These are phyloP conservation scores for Podosphaera xanthii DNA, from an alignment of 2,329 filamentous ascomycete genomes.

Conservation along the genomic window DNA sequence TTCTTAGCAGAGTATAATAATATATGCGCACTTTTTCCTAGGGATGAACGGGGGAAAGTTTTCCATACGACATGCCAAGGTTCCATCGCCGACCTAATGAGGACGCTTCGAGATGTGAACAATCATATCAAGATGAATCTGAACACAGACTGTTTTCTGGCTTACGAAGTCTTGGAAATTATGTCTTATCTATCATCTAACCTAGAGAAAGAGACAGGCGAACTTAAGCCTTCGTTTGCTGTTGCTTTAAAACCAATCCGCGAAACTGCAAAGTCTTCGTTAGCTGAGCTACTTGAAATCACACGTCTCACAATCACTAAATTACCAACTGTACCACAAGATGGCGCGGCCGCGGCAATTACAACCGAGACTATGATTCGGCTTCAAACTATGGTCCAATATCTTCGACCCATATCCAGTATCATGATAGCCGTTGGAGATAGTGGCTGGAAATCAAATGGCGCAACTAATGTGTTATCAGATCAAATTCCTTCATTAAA, in stretches of 20 bases:
- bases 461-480: constrained; percentile 29
- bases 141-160: constrained; percentile 77
- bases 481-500: constrained; percentile 47
- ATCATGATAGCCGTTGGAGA: constrained; percentile 85
- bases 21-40: constrained; percentile 64
- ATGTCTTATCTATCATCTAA: constrained; percentile 58
- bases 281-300: constrained; percentile 67
- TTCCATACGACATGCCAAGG: constrained; percentile 59
- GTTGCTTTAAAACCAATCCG: constrained; percentile 74
- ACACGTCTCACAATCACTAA: constrained; percentile 44
- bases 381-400: constrained; percentile 67
- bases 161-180: constrained; percentile 86
- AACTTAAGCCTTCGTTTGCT: constrained; percentile 61
- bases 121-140: constrained; percentile 70
- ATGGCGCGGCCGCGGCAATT: constrained; percentile 57
- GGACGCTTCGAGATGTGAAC: constrained; percentile 75
- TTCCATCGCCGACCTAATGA: constrained; percentile 58
- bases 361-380: constrained; percentile 71
- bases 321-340: constrained; percentile 46
- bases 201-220: constrained; percentile 61
- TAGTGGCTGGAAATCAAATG: constrained; percentile 55
- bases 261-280: constrained; percentile 72
- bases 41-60: constrained; percentile 63
- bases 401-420: constrained; percentile 64
- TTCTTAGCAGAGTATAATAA: constrained; percentile 80